Evolutionary conservation across 2,329 filamentous ascomycete genomes (phyloP).

Genomic region (Rosellinia necatrix): DNA sequence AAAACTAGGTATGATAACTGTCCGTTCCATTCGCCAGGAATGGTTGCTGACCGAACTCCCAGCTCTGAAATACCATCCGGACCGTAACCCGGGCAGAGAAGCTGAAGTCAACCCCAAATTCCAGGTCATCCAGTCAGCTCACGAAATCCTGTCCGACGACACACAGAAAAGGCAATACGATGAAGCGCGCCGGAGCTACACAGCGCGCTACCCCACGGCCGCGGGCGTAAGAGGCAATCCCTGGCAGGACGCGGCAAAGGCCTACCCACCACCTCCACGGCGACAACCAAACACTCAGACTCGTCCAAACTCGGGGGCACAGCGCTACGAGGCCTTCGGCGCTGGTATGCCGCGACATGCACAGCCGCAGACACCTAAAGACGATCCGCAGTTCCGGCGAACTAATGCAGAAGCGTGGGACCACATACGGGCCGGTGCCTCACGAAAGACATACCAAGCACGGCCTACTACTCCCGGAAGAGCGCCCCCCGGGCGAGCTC

Average conservation of each 20-base stretch:
- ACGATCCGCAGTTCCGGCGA: slow-evolving; percentile 36
- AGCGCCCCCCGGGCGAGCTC: slow-evolving; percentile 34
- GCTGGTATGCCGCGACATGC: slow-evolving; percentile 29
- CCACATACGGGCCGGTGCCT: slow-evolving; percentile 38
- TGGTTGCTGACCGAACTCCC: slow-evolving; percentile 32
- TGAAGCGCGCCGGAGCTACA: slow-evolving; percentile 46
- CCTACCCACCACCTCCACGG: slow-evolving; percentile 56
- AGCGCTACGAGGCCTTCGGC: slow-evolving; percentile 46
- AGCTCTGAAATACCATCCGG: slow-evolving; percentile 87
- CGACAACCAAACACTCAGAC: slow-evolving; percentile 29
- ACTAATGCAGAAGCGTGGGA: slow-evolving; percentile 44
- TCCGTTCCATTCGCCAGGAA: not conserved
- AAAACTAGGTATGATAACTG: slow-evolving; percentile 67
- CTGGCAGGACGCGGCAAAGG: slow-evolving; percentile 54
- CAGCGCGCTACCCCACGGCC: slow-evolving; percentile 48
- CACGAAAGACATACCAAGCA: slow-evolving; percentile 29
- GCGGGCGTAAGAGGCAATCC: slow-evolving; percentile 64
- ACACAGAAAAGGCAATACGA: slow-evolving; percentile 59
- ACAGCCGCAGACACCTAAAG: slow-evolving; percentile 27
- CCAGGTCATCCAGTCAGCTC: slow-evolving; percentile 82
- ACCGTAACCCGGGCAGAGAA: slow-evolving; percentile 85
- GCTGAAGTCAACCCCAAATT: slow-evolving; percentile 80
- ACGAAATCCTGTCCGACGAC: slow-evolving; percentile 70
- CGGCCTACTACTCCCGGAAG: slow-evolving; percentile 36
- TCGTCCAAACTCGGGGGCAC: slow-evolving; percentile 46